phyloP scores from a whole-genome alignment of 164 flowering plant genomes.

The Magnolia sinica region DNA sequence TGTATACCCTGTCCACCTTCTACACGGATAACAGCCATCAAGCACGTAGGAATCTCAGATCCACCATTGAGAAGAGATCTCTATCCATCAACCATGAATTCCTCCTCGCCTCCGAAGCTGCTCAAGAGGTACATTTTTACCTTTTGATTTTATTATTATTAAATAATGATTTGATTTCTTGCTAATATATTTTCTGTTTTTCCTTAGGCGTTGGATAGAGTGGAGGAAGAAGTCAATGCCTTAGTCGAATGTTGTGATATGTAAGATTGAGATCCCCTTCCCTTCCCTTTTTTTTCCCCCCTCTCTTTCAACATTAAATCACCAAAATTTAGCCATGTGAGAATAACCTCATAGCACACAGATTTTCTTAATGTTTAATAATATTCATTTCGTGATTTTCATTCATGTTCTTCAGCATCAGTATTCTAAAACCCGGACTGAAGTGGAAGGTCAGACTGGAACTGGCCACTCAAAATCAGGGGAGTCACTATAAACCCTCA shows the following conservation, averaged over 20 bases:
- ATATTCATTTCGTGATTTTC: neutral
- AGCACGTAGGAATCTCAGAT: constrained; percentile 84
- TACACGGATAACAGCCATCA: constrained; percentile 78
- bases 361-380: neutral
- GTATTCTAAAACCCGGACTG: neutral
- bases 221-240: constrained; percentile 84
- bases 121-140: constrained; percentile 44
- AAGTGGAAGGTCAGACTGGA: neutral
- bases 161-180: neutral
- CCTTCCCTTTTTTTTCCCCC: neutral
- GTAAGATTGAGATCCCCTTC: constrained; percentile 24
- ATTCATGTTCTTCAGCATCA: neutral
- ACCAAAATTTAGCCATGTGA: neutral
- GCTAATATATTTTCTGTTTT: constrained; percentile 4
- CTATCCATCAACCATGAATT: constrained; percentile 80
- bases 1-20: constrained; percentile 77
- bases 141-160: neutral
- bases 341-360: neutral
- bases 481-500: neutral
- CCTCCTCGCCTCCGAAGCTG: constrained; percentile 63
- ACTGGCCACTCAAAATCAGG: neutral
- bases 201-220: constrained; percentile 75
- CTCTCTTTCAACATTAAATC: neutral
- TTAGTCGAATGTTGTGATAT: constrained; percentile 82
- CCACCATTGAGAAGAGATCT: constrained; percentile 75